Evolutionary conservation across 2,329 filamentous ascomycete genomes (phyloP), one percentile per base, ranked within the genome.

Genomic region (Aureobasidium sp.): DNA sequence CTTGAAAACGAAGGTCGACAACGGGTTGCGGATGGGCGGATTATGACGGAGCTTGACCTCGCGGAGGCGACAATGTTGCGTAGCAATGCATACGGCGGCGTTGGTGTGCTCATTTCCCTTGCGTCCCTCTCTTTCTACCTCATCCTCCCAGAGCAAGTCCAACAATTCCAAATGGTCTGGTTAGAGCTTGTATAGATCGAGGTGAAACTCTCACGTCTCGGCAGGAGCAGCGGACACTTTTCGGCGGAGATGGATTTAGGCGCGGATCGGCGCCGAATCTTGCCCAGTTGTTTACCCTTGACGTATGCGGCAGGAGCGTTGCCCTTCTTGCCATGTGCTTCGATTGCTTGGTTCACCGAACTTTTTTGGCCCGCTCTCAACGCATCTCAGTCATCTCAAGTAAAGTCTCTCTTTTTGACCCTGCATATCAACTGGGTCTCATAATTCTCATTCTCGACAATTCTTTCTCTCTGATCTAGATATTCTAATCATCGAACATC

Each of bases 61-160:
- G 54, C 25, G 1, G 32, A 58, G 32, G 54, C 42, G 42, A 50
- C 34, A 16, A 59, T 32, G 36, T 50, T 42, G 44, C 57, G 57
- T 50, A 59, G 45, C 57, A 59, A 50, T 29, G 57, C 34, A 59
- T 50, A 59, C 45, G 57, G 45, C 57, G 14, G 44, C 34, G 45
- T 64, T 29, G 63, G 30, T 45, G 39, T 60, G 42, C 30, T 45
- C 21, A 61, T 58, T 32, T 62, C 53, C 53, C n/a, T 32, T 30
- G 50, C 5, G 14, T 37, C 39, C 21, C 54, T 61, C 32, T 64
- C 63, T 54, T 21, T 61, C 62, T 60, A 60, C 62, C 60, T 48
- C 49, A 61, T 61, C 58, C 42, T 62, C 45, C 21, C n/a, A 55
- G 45, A 44, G 30, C 29, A 8, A n/a, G 29, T 27, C 10, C 13